Base-by-base conservation (phyloP, 1,139 yeast species). In the Pichia sorboxylosa region DNA sequence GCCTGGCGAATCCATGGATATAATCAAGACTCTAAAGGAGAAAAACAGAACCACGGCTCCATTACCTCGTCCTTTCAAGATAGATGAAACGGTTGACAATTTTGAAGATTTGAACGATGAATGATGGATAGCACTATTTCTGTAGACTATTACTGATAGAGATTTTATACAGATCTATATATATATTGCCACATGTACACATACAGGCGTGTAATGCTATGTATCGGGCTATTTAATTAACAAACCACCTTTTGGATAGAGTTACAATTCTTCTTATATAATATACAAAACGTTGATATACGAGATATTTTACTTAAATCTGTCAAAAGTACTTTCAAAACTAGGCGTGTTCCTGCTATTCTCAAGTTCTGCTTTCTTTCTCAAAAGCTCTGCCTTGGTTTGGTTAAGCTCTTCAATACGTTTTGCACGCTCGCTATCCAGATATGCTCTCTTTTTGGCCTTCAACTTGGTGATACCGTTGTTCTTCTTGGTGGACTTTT, bases 1-100 rank as follows among this genome's bases (percentile, higher is more conserved):
- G 34, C 87, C 94, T 4, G 69, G 62, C 5, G 81, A 76, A 48
- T 72, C 77, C 27, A 63, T 69, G 17, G 80, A 74, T 40, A 58
- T 69, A 40, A 81, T 90, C 53, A 81, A 78, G 57, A 87, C 97
- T 1, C 79, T 85, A 20, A 78, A 94, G 58, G 94, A 85, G 55
- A 64, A 72, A 52, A 80, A 74, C 51, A 67, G 73, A 40, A 78
- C 75, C 20, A 93, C 84, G 47, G 97, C 97, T 1, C 95, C 97
- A 31, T 49, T 85, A 32, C 97, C 97, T 22, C 78, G 79, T 45
- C 92, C 96, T 34, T 90, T 90, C 52, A 65, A 64, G 10, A 73
- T 75, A 47, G 59, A 62, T 41, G 51, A 50, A 33, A 39, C 37
- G 14, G 28, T 33, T 39, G 44, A 27, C 29, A 45, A 17, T 31